Conservation (phyloP, 176 grass and related monocot species). For the Neostapfia colusana region DNA sequence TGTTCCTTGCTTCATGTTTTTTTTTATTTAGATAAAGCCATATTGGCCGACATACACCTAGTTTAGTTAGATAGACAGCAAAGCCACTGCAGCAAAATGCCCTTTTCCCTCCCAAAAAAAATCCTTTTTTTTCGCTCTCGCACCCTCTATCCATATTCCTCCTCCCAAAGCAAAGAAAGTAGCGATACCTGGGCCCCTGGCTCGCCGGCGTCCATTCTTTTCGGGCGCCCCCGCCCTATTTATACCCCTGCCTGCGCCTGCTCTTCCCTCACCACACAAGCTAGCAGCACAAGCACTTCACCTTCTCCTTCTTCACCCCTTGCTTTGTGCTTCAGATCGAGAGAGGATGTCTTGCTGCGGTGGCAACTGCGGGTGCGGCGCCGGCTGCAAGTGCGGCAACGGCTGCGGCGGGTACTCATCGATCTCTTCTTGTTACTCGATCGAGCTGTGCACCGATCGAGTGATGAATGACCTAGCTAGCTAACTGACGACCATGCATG, state of each 20-base stretch:
- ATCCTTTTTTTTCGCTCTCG: no score
- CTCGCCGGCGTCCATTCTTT: constrained; percentile 43
- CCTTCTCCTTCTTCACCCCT: not conserved
- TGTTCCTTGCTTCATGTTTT: no score
- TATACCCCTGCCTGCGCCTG: constrained; percentile 20
- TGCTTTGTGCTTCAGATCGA: not conserved
- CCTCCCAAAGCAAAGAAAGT: no score
- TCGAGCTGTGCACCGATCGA: not conserved
- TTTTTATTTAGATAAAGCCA: no score
- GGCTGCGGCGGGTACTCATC: constrained; percentile 59
- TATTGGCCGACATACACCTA: not conserved
- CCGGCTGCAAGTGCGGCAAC: constrained; percentile 63
- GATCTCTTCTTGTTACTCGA: not conserved
- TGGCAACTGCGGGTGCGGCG: constrained; percentile 82
- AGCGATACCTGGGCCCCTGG: constrained; percentile 33
- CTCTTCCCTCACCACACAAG: constrained; percentile 29
- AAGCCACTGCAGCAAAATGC: no score
- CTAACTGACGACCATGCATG: not conserved
- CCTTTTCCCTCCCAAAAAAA: no score
- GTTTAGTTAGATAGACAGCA: no score
- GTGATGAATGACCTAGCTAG: not conserved
- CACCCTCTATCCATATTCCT: no score
- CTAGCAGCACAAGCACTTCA: constrained; percentile 16
- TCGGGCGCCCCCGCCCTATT: constrained; percentile 38
- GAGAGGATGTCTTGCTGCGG: constrained; percentile 73